Evolutionary conservation across 176 grass and related monocot genomes (phyloP), one percentile per base, ranked within the genome.

Genomic region (Dactylis glomerata): DNA sequence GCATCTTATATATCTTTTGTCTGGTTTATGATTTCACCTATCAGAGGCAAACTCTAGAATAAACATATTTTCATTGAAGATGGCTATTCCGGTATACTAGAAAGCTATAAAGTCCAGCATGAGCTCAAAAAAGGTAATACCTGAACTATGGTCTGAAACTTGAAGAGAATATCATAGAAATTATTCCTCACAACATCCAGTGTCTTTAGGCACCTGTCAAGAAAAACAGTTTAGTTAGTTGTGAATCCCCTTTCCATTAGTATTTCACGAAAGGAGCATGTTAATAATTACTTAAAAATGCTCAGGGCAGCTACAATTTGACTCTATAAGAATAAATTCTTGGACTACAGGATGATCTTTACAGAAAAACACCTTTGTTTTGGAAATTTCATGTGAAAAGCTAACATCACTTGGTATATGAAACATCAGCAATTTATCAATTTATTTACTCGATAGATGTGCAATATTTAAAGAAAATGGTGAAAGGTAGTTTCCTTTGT

Each of bases 111-210:
- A n/a, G 14, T 49, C 15, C 50, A 5, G 20, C 2, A 83, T 54
- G 56, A 64, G 49, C 32, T 51, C 12, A 58, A 68, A 17, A 62
- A 62, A 41, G 14, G 14, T 69, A 84, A 63, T 88, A 97, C 94
- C 94, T 94, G 76, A 83, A 94, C 74, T 80, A 97, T 87, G 40
- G 20, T 59, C 10, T 74, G 81, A 31, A 97, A 88, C 83, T 85
- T 87, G 71, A 20, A 77, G n/a, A 78, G 76, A 6, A 89, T 22
- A 42, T 77, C 84, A 83, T 88, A 82, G 62, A 89, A 97, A 46
- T 87, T 81, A 83, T 16, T 65, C 77, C 57, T 92, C 10, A 85
- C 74, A 3, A 30, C 49, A 22, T 90, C 55, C 44, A 97, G 40
- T 20, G 80, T 45, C 44, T 37, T 81, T 3, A 89, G 12, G 45